phyloP scores from a whole-genome alignment of 371 early-diverging fungal genomes.

The Rhizopus arrhizus region DNA sequence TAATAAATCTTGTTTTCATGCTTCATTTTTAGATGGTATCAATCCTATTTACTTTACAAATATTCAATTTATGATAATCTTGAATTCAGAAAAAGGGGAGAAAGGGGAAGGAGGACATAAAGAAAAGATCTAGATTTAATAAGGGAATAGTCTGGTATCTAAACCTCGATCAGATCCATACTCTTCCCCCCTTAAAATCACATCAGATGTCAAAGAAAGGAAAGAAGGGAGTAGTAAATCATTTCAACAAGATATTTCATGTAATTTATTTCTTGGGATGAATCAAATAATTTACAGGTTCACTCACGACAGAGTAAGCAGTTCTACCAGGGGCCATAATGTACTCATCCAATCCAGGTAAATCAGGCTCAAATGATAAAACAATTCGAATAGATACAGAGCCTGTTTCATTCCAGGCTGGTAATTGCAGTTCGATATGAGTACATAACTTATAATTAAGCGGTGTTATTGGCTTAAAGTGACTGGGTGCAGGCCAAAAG shows the following conservation, averaged over 20 bases:
- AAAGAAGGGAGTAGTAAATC: not conserved
- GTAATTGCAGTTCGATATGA: slow-evolving; percentile 31
- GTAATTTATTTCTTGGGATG: not conserved
- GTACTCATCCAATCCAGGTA: slow-evolving; percentile 47
- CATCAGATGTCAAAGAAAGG: too few relatives aligned
- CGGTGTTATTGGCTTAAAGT: slow-evolving; percentile 43
- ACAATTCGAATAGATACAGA: slow-evolving; percentile 38
- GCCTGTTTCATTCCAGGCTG: slow-evolving; percentile 44
- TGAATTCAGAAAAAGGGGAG: not conserved
- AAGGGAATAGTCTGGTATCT: too few relatives aligned
- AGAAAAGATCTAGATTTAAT: not conserved
- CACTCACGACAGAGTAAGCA: slow-evolving; percentile 28
- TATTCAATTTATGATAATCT: too few relatives aligned
- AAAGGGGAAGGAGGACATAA: not conserved
- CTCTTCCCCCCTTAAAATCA: not conserved
- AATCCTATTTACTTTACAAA: too few relatives aligned
- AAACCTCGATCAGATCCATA: not conserved
- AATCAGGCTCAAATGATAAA: slow-evolving; percentile 51
- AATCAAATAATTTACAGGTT: slow-evolving; percentile 24
- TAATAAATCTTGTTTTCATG: too few relatives aligned
- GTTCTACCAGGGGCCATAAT: slow-evolving; percentile 33
- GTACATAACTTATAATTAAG: slow-evolving; percentile 41
- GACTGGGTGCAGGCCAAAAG: slow-evolving; percentile 45
- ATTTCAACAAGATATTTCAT: not conserved
- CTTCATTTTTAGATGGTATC: too few relatives aligned